Base-by-base conservation (phyloP, 768 basidiomycete genomes). In the Leccinum variicolor region DNA sequence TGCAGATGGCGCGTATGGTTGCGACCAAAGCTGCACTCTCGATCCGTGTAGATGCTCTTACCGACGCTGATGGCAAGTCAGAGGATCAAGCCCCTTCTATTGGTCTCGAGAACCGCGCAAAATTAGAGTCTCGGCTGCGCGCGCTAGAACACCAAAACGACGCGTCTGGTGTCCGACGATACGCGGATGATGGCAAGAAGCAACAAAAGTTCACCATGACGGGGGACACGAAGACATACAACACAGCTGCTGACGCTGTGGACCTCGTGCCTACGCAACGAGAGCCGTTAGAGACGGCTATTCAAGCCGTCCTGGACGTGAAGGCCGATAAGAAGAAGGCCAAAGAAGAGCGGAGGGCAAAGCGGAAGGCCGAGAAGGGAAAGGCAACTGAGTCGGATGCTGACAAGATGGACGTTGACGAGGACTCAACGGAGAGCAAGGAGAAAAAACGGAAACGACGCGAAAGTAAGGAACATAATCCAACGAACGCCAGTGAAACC, bases 1-100 rank as follows among this genome's bases (percentile, higher is more conserved):
- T 54, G 6, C 65, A 91, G 88, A 98, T 98, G 97, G 97, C 97
- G 21, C 92, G 97, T 68, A 99, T 99, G 97, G 94, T 98, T 29
- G 95, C 97, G 50, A 98, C 97, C 50, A 99, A 99, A 79, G 87
- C 96, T 4, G 92, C 97, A 1, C 85, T 99, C 14, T 96, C 96
- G 5, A 93, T 97, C 66, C 96, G 97, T 73, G 93, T 98, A 36
- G 97, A 99, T 64, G 97, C 97, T 7, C 87, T 99, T 48, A 89
- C 95, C 43, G 94, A 97, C 60, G 80, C 86, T 9, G 92, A 98
- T 58, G 90, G 86, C 65, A 97, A 98, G 73, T 92, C 92, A 1
- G 92, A 89, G 58, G 77, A 84, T 39, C 73, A 79, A 7, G 90
- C 94, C 3, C 86, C 94, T 1, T 84, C 92, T 65, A 87, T 98